Base-by-base conservation (phyloP, 2,329 filamentous ascomycete species). In the Monosporascus ibericus region DNA sequence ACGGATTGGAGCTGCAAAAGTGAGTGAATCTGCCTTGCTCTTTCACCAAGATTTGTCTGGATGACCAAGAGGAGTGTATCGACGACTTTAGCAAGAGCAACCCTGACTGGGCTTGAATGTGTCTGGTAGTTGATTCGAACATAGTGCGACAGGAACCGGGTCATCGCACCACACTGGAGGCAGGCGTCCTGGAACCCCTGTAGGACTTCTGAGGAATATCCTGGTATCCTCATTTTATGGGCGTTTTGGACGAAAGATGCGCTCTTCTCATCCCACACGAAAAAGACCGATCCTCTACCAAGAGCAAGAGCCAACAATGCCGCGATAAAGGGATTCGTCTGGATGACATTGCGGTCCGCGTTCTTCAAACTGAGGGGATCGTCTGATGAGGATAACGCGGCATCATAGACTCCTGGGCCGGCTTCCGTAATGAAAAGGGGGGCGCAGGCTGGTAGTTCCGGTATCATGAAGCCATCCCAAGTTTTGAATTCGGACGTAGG, bases 251-350 rank as follows among this genome's bases (percentile, higher is more conserved):
- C 66, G 59, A 92, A 90, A 0, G 70, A 71, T 24, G 68, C 70
- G 27, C 74, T 74, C 3, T 73, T 71, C 2, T 74, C 65, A 48
- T 85, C 73, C 75, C 82, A 90, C 0, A 69, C 64, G 65, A 90
- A 94, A 36, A 94, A 78, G 2, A 87, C 75, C 0, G 88, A 92
- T 39, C 84, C 85, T 47, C 87, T 78, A 0, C 88, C 89, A 6
- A 91, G 77, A 0, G 83, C 81, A 1, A 92, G 72, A 14, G 83
- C 79, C 55, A 87, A 73, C 1, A 92, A 71, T 11, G 84, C 85
- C 18, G 75, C 67, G 48, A 75, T 68, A 61, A 82, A 86, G 5
- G 72, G 64, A 20, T 68, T 72, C 1, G 73, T 67, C 48, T 81
- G 73, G 3, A 85, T 66, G 11, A 79, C 63, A 14, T 72, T 65